Evolutionary conservation across 345 rosid genomes (phyloP), one percentile per base, ranked within the genome.

Genomic region (Ricinus communis): DNA sequence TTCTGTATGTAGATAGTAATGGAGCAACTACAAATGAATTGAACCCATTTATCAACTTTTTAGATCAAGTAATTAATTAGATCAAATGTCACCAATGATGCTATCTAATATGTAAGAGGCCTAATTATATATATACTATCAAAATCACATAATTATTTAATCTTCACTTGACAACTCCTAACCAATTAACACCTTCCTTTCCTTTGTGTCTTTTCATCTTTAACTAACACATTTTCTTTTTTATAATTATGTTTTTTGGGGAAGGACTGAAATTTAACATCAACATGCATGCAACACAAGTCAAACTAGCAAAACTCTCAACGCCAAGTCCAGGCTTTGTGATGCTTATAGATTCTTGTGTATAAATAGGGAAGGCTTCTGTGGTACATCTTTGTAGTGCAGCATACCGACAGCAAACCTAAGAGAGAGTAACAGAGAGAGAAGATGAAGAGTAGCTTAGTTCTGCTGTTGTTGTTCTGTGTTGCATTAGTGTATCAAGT

Each of bases 401-500:
- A 11, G 19, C 11, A 27, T 16, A 30, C 9, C 18, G 30, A 31
- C 13, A 11, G 19, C 11, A 27, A 4, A 30, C 9, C 18, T n/a
- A 1, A 25, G 30, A 18, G n/a, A 65, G 15, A 46, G 40, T 1
- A 21, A 49, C 3, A 3, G 8, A 54, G 36, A 51, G 58, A 21
- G n/a, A 21, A 15, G 18, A 49, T 38, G 55, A 78, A 62, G 80
- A 79, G 43, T 68, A 45, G 22, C 19, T 25, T 24, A 8, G 5
- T 52, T 69, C 47, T 81, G 51, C 19, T 69, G n/a, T 33, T 33
- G 22, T 76, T 74, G 45, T 43, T 71, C 46, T 67, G 58, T 55
- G 12, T 76, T 0, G 66, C 27, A 40, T 38, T 74, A 12, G 68
- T 43, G 65, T 71, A 68, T 3, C 61, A 50, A 52, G 0, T 55